Evolutionary conservation across 345 rosid genomes (phyloP).

Genomic region (rapeseed (Brassica napus)): DNA sequence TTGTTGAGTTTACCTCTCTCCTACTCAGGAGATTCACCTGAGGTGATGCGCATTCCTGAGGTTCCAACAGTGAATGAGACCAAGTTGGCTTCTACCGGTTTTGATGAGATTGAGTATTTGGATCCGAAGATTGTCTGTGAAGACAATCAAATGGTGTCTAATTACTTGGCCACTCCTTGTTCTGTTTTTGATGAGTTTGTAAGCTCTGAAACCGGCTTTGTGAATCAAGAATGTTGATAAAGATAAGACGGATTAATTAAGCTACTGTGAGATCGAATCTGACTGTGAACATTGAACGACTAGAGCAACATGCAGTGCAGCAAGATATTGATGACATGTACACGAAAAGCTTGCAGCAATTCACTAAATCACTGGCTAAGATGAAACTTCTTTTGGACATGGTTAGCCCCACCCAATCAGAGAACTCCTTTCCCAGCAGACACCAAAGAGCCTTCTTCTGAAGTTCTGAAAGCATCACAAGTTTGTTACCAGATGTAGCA

Average conservation of each 20-base stretch:
- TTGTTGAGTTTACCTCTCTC: no score
- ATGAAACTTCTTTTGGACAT: slow-evolving; percentile 93
- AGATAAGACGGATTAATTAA: no score
- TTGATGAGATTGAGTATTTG: no score
- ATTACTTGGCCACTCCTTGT: no score
- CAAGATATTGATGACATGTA: slow-evolving; percentile 95
- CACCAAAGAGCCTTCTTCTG: slow-evolving; percentile 89
- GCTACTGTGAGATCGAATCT: no score
- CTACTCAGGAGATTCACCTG: no score
- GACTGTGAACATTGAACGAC: slow-evolving; percentile 35
- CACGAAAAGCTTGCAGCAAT: slow-evolving; percentile 96
- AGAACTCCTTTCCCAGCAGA: slow-evolving; percentile 76
- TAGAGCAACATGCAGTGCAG: slow-evolving; percentile 70
- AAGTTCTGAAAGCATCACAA: slow-evolving; percentile 32
- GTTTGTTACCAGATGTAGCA: slow-evolving; percentile 30
- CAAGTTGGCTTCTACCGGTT: no score
- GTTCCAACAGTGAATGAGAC: no score
- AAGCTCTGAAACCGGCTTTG: slow-evolving; percentile 48
- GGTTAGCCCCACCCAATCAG: slow-evolving; percentile 67
- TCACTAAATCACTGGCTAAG: slow-evolving; percentile 93
- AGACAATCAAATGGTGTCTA: no score
- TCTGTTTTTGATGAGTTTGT: no score
- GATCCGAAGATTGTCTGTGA: no score
- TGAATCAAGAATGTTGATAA: neutral
- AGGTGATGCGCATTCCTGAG: no score